These are phyloP conservation scores for Claviceps humidiphila DNA, from an alignment of 2,329 filamentous ascomycete genomes.

Conservation along the genomic window DNA sequence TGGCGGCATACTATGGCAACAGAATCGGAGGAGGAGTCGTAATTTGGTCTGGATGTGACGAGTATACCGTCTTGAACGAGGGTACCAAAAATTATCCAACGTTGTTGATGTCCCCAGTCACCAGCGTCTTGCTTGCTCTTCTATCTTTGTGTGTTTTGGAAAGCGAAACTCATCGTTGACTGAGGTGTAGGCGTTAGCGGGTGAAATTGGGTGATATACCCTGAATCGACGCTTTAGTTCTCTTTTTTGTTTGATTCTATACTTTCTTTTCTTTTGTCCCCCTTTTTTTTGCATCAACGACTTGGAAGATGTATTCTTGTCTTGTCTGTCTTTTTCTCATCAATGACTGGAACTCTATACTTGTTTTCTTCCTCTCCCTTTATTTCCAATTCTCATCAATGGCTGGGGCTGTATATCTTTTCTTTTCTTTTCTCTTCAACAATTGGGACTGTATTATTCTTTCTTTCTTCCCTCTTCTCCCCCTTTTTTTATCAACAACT, in stretches of 20 bases:
- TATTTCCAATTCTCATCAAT: too few relatives aligned
- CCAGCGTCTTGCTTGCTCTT: not conserved
- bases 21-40: slow-evolving; percentile 34
- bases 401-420: not conserved
- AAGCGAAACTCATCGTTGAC: not conserved
- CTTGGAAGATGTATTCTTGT: not conserved
- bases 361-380: too few relatives aligned
- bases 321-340: not conserved
- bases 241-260: not conserved
- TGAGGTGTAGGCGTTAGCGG: slow-evolving; percentile 1
- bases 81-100: too few relatives aligned
- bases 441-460: not conserved
- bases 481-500: not conserved
- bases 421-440: too few relatives aligned
- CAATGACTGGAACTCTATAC: not conserved
- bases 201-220: not conserved
- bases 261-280: not conserved
- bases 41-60: slow-evolving; percentile 34
- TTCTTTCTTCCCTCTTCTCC: not conserved
- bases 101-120: too few relatives aligned
- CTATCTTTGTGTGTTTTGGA: not conserved
- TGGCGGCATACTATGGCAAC: slow-evolving; percentile 38
- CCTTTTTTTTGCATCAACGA: not conserved
- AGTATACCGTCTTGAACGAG: not conserved
- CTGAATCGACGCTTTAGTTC: not conserved